Conservation (phyloP, 1,139 yeast genomes). For the Protomyces gravidus region DNA sequence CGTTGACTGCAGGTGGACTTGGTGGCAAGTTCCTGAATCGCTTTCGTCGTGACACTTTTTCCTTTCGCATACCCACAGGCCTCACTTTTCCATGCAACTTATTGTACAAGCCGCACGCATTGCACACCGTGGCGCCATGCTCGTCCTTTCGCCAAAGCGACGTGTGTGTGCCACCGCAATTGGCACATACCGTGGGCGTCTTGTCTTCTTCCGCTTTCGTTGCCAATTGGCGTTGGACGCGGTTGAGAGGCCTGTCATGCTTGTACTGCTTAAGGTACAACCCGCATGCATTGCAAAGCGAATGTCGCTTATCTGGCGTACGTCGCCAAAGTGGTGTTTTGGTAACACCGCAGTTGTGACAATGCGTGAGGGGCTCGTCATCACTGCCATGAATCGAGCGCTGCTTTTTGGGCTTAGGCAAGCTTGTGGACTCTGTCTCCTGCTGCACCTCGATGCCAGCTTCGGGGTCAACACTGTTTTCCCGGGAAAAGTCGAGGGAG, state of each 20-base stretch:
- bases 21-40: constrained; percentile 40
- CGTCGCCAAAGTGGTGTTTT: constrained; percentile 67
- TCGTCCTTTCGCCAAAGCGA: constrained; percentile 86
- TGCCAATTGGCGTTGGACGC: constrained; percentile 8
- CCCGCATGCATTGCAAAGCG: constrained; percentile 71
- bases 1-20: neutral
- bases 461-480: neutral
- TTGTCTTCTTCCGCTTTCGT: constrained; percentile 13
- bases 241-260: constrained; percentile 42
- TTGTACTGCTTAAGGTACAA: constrained; percentile 47
- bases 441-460: neutral
- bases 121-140: constrained; percentile 67
- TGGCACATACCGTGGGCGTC: constrained; percentile 37
- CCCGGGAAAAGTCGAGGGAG: neutral
- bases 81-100: constrained; percentile 73
- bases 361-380: constrained; percentile 38
- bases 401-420: neutral
- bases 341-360: constrained; percentile 65
- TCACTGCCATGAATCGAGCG: neutral
- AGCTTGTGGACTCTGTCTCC: neutral
- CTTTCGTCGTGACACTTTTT: constrained; percentile 69
- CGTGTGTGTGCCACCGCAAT: constrained; percentile 78
- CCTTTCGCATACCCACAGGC: constrained; percentile 69
- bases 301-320: constrained; percentile 57
- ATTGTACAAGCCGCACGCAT: constrained; percentile 81